Percentiles rank a stretch among this genome's conserved stretches.
Evolutionary conservation across 768 basidiomycete species (phyloP).

Genomic region (Russula vinacea): DNA sequence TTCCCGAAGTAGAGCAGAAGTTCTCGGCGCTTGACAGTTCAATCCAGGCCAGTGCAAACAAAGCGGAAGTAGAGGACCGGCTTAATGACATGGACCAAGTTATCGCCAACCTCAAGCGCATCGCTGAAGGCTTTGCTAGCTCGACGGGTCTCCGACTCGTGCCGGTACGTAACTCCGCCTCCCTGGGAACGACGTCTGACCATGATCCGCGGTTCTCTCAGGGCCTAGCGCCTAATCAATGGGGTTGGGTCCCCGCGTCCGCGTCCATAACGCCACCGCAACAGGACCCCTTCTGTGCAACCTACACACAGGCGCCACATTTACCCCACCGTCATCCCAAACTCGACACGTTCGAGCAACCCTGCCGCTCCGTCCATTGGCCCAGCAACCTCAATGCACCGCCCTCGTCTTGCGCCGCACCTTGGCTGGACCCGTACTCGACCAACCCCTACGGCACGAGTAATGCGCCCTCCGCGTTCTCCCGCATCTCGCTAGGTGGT

Average conservation of each 20-base stretch:
- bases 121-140: slow-evolving; percentile 22
- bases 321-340: slow-evolving; percentile 19
- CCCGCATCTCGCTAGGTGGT: slow-evolving; percentile 2
- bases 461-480: background rate
- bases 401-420: background rate
- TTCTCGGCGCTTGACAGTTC: slow-evolving; percentile 9
- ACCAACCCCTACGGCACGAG: background rate
- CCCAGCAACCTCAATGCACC: slow-evolving; percentile 15
- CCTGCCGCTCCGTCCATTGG: slow-evolving; percentile 26
- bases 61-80: slow-evolving; percentile 8
- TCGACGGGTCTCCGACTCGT: slow-evolving; percentile 24
- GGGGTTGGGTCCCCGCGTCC: slow-evolving; percentile 16
- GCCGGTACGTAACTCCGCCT: slow-evolving; percentile 9
- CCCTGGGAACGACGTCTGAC: background rate
- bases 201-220: background rate
- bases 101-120: slow-evolving; percentile 14
- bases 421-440: background rate
- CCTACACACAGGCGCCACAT: slow-evolving; percentile 22
- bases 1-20: slow-evolving; percentile 23
- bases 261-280: slow-evolving; percentile 1
- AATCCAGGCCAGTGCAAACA: slow-evolving; percentile 1
- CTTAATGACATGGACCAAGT: slow-evolving; percentile 20
- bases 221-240: slow-evolving; percentile 10
- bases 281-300: slow-evolving; percentile 19
- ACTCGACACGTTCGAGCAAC: slow-evolving; percentile 17